These are phyloP conservation scores for Pelargonium cotyledonis DNA, from an alignment of 441 rosid species.

Conservation along the genomic window DNA sequence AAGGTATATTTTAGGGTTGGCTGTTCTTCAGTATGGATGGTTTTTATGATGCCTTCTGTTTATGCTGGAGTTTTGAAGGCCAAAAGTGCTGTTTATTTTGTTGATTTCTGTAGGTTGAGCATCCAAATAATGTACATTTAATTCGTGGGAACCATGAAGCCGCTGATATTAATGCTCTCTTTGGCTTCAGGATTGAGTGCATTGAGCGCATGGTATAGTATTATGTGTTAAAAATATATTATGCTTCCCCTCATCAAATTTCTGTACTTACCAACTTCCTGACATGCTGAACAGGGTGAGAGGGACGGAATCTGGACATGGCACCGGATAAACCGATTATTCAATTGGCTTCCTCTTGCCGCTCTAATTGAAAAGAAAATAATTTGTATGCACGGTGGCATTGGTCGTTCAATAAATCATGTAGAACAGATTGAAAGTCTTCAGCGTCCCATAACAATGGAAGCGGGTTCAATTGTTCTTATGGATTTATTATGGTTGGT, in stretches of 20 bases:
- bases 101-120: conserved; percentile 60
- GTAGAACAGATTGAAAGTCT: conserved; percentile 91
- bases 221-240: conserved; percentile 13
- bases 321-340: conserved; percentile 94
- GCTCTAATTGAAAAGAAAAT: conserved; percentile 96
- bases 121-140: conserved; percentile 78
- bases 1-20: conserved; percentile 44
- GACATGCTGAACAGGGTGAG: conserved; percentile 62
- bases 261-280: conserved; percentile 21
- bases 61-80: conserved; percentile 18
- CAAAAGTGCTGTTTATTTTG: conserved; percentile 18
- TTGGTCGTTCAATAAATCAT: conserved; percentile 95
- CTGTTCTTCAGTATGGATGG: not conserved
- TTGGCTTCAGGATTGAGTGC: conserved; percentile 97
- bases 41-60: conserved; percentile 12
- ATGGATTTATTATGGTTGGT: conserved; percentile 94
- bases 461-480: conserved; percentile 93
- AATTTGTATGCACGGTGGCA: conserved; percentile 99
- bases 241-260: conserved; percentile 7
- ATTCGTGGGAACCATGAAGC: conserved; percentile 99
- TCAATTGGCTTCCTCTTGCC: conserved; percentile 96
- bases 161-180: conserved; percentile 98
- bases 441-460: conserved; percentile 96
- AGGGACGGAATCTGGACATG: conserved; percentile 99
- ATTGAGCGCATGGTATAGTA: conserved; percentile 90